These are phyloP conservation scores for Cryptococcus hybrid DNA, from an alignment of 1,284 basidiomycete species.

Conservation along the genomic window DNA sequence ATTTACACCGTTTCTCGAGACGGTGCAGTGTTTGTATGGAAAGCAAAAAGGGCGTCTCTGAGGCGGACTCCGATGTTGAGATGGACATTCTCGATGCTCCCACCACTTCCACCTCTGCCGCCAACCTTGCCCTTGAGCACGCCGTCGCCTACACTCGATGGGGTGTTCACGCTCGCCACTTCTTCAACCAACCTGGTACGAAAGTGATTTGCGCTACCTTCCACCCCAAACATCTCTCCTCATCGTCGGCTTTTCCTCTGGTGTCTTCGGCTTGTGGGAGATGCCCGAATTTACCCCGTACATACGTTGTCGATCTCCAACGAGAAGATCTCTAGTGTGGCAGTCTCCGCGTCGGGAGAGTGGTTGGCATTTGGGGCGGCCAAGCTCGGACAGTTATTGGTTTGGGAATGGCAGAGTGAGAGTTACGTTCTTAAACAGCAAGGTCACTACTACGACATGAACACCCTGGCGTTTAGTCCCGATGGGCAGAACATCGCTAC, in stretches of 20 bases:
- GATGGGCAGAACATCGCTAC: conserved; percentile 92
- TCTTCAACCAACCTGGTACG: conserved; percentile 81
- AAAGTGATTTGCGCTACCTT: conserved; percentile 89
- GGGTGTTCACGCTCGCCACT: conserved; percentile 86
- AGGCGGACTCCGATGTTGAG: conserved; percentile 59
- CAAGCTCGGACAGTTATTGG: conserved; percentile 92
- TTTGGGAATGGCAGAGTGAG: conserved; percentile 99
- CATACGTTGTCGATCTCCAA: conserved; percentile 97
- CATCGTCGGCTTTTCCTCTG: conserved; percentile 90
- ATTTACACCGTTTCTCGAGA: conserved; percentile 91
- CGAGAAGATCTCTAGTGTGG: conserved; percentile 93
- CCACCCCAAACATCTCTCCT: conserved; percentile 84
- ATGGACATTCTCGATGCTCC: conserved; percentile 56
- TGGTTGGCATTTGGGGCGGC: conserved; percentile 98
- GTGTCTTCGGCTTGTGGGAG: conserved; percentile 93
- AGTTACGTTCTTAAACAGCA: conserved; percentile 98
- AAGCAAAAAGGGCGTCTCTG: conserved; percentile 64
- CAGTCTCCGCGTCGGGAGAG: conserved; percentile 88
- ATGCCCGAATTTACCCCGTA: conserved; percentile 85
- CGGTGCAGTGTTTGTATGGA: conserved; percentile 95
- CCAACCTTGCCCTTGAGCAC: conserved; percentile 51
- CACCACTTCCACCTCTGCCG: conserved; percentile 59
- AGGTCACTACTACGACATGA: conserved; percentile 98
- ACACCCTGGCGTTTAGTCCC: conserved; percentile 83
- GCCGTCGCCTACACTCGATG: conserved; percentile 82